Conservation (phyloP, 352 stramenopile species). For the Aphanomyces stellatus region DNA sequence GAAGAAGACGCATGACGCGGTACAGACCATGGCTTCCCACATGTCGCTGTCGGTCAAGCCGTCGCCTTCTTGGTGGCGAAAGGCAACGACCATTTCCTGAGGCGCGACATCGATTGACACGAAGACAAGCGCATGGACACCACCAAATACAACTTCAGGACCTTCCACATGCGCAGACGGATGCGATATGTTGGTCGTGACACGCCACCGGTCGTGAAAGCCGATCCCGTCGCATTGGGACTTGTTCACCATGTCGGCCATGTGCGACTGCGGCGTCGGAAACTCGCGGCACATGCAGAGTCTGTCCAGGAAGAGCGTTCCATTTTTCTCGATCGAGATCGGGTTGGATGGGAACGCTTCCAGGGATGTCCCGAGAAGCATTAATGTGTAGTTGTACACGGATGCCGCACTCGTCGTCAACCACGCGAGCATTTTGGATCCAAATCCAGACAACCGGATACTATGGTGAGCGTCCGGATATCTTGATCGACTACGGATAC, state of each 20-base stretch:
- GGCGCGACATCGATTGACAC: background rate
- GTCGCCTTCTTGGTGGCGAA: constrained; percentile 19
- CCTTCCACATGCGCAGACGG: constrained; percentile 1
- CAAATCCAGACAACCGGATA: too few relatives aligned
- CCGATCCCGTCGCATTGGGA: background rate
- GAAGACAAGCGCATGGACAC: constrained; percentile 4
- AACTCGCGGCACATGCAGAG: constrained; percentile 17
- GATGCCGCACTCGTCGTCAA: background rate
- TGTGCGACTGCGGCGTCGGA: background rate
- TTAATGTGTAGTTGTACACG: background rate
- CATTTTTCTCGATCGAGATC: too few relatives aligned
- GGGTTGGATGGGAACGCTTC: too few relatives aligned
- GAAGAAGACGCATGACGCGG: background rate
- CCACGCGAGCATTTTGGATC: background rate
- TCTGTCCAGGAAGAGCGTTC: constrained; percentile 7
- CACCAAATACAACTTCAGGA: background rate
- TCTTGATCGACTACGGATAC: too few relatives aligned
- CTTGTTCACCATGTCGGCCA: background rate
- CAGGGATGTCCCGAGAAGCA: background rate
- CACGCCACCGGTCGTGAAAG: constrained; percentile 3
- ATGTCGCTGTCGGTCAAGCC: background rate
- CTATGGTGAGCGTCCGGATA: background rate
- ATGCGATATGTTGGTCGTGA: constrained; percentile 16
- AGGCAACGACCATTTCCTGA: constrained; percentile 7
- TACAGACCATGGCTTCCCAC: constrained; percentile 18